Base-by-base conservation (phyloP, 1,284 basidiomycete genomes). In the Coniophora puteana region DNA sequence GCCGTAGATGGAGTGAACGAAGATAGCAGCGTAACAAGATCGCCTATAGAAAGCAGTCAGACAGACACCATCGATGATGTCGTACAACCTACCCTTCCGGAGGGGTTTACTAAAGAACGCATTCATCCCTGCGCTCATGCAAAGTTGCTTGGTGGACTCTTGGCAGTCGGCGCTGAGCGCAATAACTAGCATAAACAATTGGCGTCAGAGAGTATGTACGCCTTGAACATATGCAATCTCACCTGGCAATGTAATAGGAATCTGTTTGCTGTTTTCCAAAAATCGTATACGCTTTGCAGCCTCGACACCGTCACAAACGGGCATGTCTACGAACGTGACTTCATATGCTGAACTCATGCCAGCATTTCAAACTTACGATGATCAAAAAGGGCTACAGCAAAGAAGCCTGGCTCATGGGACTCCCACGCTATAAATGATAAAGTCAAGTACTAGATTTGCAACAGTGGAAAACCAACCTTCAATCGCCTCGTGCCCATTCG, bases 111-210 rank as follows among this genome's bases (percentile, higher is more conserved):
- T 82, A 47, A 83, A 72, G 57, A 84, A 86, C 4, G 69, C 67
- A 51, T 83, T 83, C 82, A 86, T 84, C 13, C 82, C 82, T 7
- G 82, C 80, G 51, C 79, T 83, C 14, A 84, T 57, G 51, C 82
- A 86, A 11, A 83, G 65, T 53, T 80, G 75, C 55, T 84, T 84
- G 3, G 82, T 84, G 5, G 80, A 83, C 43, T 83, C 80, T 59
- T 86, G 82, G 49, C 78, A 81, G 55, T 86, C 82, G 1, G 82
- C 82, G 51, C 80, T 83, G 26, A 86, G 59, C 1, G 82, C 82
- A 33, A 83, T 72, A 45, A 86, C 82, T 84, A 44, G 3, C 21
- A n/a, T 18, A 28, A 35, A 39, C 8, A 39, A 36, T 5, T 31
- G 4, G 32, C 25, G 33, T 41, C n/a, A 44, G 41, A 43, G 5